Evolutionary conservation across 345 rosid genomes (phyloP), one percentile per base, ranked within the genome.

Genomic region (Excoecaria agallocha): DNA sequence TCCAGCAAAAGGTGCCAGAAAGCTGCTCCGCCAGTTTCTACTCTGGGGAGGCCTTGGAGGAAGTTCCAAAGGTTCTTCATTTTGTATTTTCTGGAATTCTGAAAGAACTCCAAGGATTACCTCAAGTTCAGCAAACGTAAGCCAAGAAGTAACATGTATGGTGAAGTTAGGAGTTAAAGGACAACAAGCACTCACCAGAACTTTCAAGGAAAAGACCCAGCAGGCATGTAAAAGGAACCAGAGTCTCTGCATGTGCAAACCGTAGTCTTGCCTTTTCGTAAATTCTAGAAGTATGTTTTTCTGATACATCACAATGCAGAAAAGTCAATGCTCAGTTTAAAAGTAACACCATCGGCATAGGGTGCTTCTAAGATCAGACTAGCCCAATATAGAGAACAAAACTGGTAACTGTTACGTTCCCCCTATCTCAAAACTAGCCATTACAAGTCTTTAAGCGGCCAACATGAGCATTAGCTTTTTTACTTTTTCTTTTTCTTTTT

Each of bases 221-320:
- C 72, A 93, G 87, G 82, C 99, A 95, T 72, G 98, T 81, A 74
- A 95, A 95, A 7, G 98, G 97, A 77, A 95, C 89, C 80, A 95
- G 87, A 25, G 99, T 95, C 83, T 95, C 98, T 0, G 96, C 99
- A 88, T 91, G 99, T 5, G 99, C 99, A 84, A 95, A 91, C 37
- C 93, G 87, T 82, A 93, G 89, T 80, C 98, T 89, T 55, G 93
- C 97, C 86, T 90, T 93, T 73, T 91, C 99, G 58, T 79, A 90
- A 82, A 93, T 93, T 77, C 99, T 97, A 39, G 91, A 85, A 75
- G 88, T 74, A 72, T 72, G 89, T 39, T 91, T 86, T 66, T 88
- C 98, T 95, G 81, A 79, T 82, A 65, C 55, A 63, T 68, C 25
- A 39, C 56, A 57, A 65, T 12, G 46, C 12, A 55, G 41, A 8